Percentiles rank a stretch among this genome's conserved stretches.
Evolutionary conservation across 1,284 basidiomycete species (phyloP).

Genomic region (Lentinula novae-zelandiae): DNA sequence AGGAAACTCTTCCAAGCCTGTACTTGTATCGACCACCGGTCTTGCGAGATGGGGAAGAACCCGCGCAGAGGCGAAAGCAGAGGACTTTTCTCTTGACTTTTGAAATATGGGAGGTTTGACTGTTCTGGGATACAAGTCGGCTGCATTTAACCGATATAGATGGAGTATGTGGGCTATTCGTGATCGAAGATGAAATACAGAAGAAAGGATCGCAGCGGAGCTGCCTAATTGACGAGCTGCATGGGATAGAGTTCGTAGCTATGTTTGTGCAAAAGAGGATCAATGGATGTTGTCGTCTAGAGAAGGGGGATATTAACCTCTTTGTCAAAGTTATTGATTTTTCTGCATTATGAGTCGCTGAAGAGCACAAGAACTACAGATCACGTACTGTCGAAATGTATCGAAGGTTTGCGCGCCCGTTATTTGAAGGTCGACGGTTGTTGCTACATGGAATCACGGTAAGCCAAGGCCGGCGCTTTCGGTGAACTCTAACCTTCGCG

Average conservation of each 20-base stretch:
- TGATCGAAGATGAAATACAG: constrained; percentile 61
- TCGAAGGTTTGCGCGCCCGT: constrained; percentile 60
- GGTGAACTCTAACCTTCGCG: constrained; percentile 40
- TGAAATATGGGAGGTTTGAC: no score
- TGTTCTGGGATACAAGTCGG: no score
- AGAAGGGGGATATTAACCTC: constrained; percentile 37
- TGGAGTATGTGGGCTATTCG: constrained; percentile 61
- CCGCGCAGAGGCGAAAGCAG: no score
- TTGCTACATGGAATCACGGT: constrained; percentile 35
- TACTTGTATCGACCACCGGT: no score
- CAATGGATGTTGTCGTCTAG: neutral
- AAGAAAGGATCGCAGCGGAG: constrained; percentile 69
- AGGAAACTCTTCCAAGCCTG: no score
- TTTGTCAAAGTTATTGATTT: constrained; percentile 59
- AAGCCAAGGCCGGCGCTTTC: neutral
- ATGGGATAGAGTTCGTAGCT: constrained; percentile 71
- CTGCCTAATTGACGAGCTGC: constrained; percentile 70
- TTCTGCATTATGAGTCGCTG: constrained; percentile 29
- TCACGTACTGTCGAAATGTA: constrained; percentile 51
- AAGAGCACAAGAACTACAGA: neutral
- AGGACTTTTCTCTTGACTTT: no score
- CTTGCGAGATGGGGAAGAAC: no score
- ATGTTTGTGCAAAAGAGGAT: neutral
- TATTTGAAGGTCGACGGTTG: constrained; percentile 61
- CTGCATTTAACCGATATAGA: no score